Evolutionary conservation across 495 filamentous ascomycete species (phyloP).

Genomic region (Penicillium steckii): DNA sequence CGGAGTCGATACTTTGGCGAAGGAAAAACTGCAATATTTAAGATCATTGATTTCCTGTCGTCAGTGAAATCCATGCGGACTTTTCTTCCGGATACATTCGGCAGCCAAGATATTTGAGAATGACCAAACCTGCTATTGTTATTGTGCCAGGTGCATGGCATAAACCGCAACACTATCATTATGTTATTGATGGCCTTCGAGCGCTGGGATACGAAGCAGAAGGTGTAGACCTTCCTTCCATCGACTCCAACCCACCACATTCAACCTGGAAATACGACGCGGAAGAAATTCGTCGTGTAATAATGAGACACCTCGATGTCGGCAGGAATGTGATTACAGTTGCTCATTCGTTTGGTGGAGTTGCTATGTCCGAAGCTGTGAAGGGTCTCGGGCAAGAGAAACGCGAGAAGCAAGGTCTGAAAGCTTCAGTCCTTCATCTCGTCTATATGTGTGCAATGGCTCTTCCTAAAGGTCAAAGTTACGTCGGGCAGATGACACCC

Average conservation of each 20-base stretch:
- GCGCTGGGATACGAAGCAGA: conserved; percentile 28
- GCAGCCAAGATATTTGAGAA: background rate
- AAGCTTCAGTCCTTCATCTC: conserved; percentile 37
- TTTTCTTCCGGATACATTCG: background rate
- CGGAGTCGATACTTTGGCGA: background rate
- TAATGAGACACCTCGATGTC: conserved; percentile 18
- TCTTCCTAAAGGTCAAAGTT: conserved; percentile 24
- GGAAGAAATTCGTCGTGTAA: conserved; percentile 22
- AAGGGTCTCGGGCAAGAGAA: conserved; percentile 37
- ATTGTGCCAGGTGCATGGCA: conserved; percentile 47
- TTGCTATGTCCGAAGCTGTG: conserved; percentile 36
- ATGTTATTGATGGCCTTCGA: conserved; percentile 30
- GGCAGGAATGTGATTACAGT: conserved; percentile 37
- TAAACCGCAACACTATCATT: conserved; percentile 34
- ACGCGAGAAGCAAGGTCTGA: conserved; percentile 35
- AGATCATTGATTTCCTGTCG: background rate
- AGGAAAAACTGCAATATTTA: background rate
- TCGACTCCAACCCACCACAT: conserved; percentile 28
- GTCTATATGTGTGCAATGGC: conserved; percentile 38
- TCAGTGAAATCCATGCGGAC: background rate
- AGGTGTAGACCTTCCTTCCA: conserved; percentile 23
- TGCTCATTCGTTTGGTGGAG: conserved; percentile 39
- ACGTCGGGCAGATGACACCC: conserved; percentile 21
- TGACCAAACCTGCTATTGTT: conserved; percentile 31
- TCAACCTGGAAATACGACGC: conserved; percentile 31